These are phyloP conservation scores for Thalassiosira hispida DNA, from an alignment of 352 stramenopile genomes.

Conservation along the genomic window DNA sequence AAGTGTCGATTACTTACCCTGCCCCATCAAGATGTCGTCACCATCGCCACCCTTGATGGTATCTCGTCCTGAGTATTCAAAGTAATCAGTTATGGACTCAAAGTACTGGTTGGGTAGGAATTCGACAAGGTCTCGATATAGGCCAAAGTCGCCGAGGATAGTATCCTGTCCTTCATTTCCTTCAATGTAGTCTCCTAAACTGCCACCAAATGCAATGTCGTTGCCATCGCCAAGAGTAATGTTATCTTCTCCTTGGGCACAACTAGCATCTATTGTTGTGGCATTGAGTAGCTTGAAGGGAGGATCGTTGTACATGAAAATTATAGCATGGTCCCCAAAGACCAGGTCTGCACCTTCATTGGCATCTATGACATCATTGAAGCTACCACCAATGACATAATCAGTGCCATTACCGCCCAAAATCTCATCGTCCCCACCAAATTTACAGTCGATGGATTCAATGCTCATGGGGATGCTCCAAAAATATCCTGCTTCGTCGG, in stretches of 20 bases:
- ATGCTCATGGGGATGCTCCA: conserved; percentile 34
- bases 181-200: conserved; percentile 32
- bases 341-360: conserved; percentile 28
- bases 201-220: conserved; percentile 57
- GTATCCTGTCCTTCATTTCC: conserved; percentile 44
- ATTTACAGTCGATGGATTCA: conserved; percentile 23
- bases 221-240: conserved; percentile 38
- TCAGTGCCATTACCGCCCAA: conserved; percentile 34
- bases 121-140: conserved; percentile 16
- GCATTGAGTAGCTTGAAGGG: conserved; percentile 34
- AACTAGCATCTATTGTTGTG: conserved; percentile 23
- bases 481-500: conserved; percentile 13
- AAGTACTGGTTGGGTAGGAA: conserved; percentile 20
- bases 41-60: conserved; percentile 26
- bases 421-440: conserved; percentile 31
- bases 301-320: conserved; percentile 24
- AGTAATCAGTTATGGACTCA: conserved; percentile 32
- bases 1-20: too few species aligned
- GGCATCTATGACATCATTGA: conserved; percentile 27
- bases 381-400: conserved; percentile 19
- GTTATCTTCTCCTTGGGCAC: conserved; percentile 34
- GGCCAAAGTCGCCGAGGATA: conserved; percentile 55
- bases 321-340: conserved; percentile 49
- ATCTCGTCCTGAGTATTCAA: conserved; percentile 32
- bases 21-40: conserved; percentile 44